These are phyloP conservation scores for Penicillium crystallinum DNA, from an alignment of 495 filamentous ascomycete genomes.

Conservation along the genomic window DNA sequence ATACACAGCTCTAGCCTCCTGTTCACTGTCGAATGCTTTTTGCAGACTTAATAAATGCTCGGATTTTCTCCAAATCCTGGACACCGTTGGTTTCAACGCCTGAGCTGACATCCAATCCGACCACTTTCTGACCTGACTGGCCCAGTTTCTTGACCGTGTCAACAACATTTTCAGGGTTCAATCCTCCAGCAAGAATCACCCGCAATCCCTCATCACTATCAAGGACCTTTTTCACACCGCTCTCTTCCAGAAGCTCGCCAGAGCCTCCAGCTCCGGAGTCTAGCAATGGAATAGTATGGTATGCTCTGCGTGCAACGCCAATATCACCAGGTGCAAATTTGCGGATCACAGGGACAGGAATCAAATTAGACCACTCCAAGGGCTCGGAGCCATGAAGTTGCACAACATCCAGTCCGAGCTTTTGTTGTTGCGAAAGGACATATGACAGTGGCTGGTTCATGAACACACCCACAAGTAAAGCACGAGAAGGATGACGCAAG, in stretches of 20 bases:
- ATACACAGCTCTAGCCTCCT: not conserved
- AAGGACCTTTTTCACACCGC: constrained; percentile 57
- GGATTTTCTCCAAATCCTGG: constrained; percentile 80
- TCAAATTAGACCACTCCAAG: constrained; percentile 78
- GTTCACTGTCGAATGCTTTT: constrained; percentile 45
- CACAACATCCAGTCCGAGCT: constrained; percentile 79
- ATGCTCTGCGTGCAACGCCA: constrained; percentile 67
- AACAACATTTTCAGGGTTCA: constrained; percentile 69
- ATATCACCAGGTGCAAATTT: constrained; percentile 69
- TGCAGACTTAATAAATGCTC: constrained; percentile 68
- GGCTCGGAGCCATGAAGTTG: constrained; percentile 92
- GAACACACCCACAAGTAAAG: constrained; percentile 90
- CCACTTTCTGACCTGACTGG: constrained; percentile 51
- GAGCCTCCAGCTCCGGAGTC: constrained; percentile 83
- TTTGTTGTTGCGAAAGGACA: constrained; percentile 66
- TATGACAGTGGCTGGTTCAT: constrained; percentile 82
- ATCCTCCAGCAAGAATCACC: constrained; percentile 77
- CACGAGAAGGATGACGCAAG: constrained; percentile 52
- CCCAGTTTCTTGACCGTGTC: constrained; percentile 55
- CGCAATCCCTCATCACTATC: constrained; percentile 57
- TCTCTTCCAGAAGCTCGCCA: constrained; percentile 66
- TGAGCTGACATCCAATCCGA: constrained; percentile 88
- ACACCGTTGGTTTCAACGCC: constrained; percentile 81
- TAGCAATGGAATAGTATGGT: constrained; percentile 75
- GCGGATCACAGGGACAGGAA: constrained; percentile 86